Evolutionary conservation across 2,329 filamentous ascomycete genomes (phyloP).

Genomic region (Calonectria leucothoes): DNA sequence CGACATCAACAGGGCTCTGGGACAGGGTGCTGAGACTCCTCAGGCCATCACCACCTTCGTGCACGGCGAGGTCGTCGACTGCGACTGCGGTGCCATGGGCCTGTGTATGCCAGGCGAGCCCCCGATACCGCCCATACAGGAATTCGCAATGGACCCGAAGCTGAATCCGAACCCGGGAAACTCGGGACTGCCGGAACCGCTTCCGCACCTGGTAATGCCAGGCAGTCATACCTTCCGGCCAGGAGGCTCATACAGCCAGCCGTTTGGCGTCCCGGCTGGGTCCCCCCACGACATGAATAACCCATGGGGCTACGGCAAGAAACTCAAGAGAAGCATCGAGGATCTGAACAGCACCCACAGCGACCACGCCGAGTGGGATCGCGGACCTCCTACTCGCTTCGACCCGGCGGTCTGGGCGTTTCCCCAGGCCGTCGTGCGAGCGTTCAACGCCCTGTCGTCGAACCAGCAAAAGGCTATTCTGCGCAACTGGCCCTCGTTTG

Average conservation of each 20-base stretch:
- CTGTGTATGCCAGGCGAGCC: conserved; percentile 8
- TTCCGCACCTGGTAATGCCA: not conserved
- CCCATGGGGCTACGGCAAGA: not conserved
- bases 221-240: not conserved
- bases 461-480: not conserved
- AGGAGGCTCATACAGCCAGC: not conserved
- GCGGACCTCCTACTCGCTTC: not conserved
- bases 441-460: not conserved
- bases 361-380: not conserved
- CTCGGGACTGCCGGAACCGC: not conserved
- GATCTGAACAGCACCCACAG: not conserved
- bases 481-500: not conserved
- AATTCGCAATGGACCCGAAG: not conserved
- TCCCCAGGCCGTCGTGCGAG: not conserved
- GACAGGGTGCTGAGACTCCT: not conserved
- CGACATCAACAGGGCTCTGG: not conserved
- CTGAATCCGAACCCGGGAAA: not conserved
- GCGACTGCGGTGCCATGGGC: not conserved
- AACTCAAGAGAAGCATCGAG: not conserved
- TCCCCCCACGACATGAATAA: not conserved
- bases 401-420: not conserved
- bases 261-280: not conserved
- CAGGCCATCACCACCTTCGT: not conserved
- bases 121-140: conserved; percentile 1
- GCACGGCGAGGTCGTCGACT: not conserved